These are phyloP conservation scores for Porcisia deanei DNA, from an alignment of 208 protist species.

Conservation along the genomic window DNA sequence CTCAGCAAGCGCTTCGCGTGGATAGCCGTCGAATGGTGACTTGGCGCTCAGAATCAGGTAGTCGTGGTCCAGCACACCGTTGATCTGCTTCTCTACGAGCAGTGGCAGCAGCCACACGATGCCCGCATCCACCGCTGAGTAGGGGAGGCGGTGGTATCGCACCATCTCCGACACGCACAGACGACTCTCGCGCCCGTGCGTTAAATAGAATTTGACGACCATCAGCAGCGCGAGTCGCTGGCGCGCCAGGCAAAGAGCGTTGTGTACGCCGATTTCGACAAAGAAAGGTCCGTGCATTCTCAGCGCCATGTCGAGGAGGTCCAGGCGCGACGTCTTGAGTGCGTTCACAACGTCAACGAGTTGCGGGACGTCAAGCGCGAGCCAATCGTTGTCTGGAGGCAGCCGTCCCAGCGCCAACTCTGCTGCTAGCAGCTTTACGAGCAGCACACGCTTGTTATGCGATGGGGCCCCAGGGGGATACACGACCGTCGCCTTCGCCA, in stretches of 20 bases:
- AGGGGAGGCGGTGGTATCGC: slow-evolving; percentile 51
- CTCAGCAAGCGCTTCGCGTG: slow-evolving; percentile 10
- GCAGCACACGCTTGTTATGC: slow-evolving; percentile 46
- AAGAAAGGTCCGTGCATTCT: slow-evolving; percentile 62
- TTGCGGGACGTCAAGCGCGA: slow-evolving; percentile 18
- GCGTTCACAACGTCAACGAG: slow-evolving; percentile 74
- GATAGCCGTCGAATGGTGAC: slow-evolving; percentile 73
- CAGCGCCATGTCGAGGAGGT: slow-evolving; percentile 61
- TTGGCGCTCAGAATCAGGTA: slow-evolving; percentile 55
- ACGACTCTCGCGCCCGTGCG: slow-evolving; percentile 32
- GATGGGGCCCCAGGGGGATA: slow-evolving; percentile 33
- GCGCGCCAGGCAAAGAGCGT: slow-evolving; percentile 60
- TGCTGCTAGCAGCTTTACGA: slow-evolving; percentile 59
- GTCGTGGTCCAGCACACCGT: slow-evolving; percentile 77
- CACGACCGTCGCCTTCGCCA: slow-evolving; percentile 60
- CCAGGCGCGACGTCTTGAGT: slow-evolving; percentile 52
- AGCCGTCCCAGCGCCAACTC: slow-evolving; percentile 34
- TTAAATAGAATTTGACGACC: slow-evolving; percentile 79
- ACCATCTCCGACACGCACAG: slow-evolving; percentile 67
- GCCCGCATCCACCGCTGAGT: slow-evolving; percentile 34
- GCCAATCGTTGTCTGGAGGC: slow-evolving; percentile 21
- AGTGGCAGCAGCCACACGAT: slow-evolving; percentile 79
- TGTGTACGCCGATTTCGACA: slow-evolving; percentile 66
- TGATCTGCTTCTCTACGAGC: slow-evolving; percentile 68
- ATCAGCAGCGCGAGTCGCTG: slow-evolving; percentile 67